phyloP scores from a whole-genome alignment of 495 filamentous ascomycete species.

The Sordaria brevicollis region DNA sequence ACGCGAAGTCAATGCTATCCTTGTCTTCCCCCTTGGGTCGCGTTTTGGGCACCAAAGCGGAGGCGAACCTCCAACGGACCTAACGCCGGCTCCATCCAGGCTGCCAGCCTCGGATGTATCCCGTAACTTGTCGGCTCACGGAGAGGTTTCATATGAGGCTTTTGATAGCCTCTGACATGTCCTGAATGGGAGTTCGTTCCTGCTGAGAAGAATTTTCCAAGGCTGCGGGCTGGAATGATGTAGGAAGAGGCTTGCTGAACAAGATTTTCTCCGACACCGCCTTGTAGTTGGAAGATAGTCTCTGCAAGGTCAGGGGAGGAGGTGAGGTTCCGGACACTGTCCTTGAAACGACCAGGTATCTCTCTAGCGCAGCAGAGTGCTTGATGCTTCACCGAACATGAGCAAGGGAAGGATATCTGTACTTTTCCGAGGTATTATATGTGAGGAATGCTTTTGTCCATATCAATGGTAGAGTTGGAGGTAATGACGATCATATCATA shows the following conservation, averaged over 20 bases:
- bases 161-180: background rate
- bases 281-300: background rate
- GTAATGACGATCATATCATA: background rate
- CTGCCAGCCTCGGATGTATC: background rate
- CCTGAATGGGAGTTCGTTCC: background rate
- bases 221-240: background rate
- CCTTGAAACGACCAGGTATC: background rate
- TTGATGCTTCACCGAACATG: background rate
- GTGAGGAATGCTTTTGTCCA: background rate
- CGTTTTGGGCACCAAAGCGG: background rate
- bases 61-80: background rate
- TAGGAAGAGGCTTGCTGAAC: background rate
- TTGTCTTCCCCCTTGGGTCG: background rate
- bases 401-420: background rate
- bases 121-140: background rate
- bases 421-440: background rate
- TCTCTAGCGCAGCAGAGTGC: background rate
- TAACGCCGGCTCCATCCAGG: background rate
- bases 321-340: background rate
- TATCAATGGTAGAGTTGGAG: background rate
- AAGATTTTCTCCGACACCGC: background rate
- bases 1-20: background rate
- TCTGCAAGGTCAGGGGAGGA: background rate
- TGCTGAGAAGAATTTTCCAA: background rate
- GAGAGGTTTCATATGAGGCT: background rate